These are phyloP conservation scores for Geum urbanum DNA, from an alignment of 306 rosid genomes.

Conservation along the genomic window DNA sequence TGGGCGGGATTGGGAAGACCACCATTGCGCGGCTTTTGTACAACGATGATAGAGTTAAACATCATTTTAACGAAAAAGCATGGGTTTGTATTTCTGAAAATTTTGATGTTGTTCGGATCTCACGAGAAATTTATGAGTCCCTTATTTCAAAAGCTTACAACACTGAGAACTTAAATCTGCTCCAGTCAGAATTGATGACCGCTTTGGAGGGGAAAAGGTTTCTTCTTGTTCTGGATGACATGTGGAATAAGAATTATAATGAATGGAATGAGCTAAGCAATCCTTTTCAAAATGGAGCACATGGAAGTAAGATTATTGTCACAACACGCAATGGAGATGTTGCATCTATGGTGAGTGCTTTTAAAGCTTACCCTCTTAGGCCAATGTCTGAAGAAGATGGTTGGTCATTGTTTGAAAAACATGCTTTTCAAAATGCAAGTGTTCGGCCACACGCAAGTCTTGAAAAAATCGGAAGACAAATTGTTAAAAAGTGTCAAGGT, in stretches of 20 bases:
- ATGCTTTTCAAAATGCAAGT: no score
- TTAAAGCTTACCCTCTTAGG: no score
- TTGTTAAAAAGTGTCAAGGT: no score
- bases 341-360: no score
- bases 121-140: background rate
- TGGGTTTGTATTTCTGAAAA: background rate
- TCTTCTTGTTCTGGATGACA: background rate
- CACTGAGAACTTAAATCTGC: background rate
- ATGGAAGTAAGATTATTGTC: conserved; percentile 1
- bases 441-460: no score
- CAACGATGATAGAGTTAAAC: no score
- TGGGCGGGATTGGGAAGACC: no score
- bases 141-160: background rate
- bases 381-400: no score
- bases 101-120: background rate
- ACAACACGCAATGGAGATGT: background rate
- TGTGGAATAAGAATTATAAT: background rate
- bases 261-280: background rate
- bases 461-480: no score
- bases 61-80: background rate
- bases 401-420: no score
- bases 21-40: no score
- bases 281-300: background rate
- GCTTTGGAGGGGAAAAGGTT: background rate
- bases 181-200: background rate